These are phyloP conservation scores for Lachancea sp. DNA, from an alignment of 805 yeast species.

Conservation along the genomic window DNA sequence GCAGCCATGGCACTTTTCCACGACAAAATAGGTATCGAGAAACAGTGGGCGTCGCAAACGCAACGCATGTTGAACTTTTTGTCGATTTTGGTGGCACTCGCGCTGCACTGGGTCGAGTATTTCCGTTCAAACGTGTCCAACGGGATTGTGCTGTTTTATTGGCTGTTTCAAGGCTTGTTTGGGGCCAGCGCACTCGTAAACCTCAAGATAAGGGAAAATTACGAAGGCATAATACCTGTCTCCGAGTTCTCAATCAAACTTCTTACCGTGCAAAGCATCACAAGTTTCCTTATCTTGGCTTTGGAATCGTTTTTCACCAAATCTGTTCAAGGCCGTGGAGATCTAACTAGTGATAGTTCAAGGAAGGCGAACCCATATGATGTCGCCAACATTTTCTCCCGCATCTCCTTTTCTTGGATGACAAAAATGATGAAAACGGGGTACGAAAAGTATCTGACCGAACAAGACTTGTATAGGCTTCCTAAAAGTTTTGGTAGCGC, in stretches of 20 bases:
- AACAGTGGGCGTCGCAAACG: conserved; percentile 14
- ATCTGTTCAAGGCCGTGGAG: conserved; percentile 39
- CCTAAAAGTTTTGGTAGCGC: conserved; percentile 61
- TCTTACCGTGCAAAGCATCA: conserved; percentile 30
- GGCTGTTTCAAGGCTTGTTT: conserved; percentile 54
- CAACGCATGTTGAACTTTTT: conserved; percentile 29
- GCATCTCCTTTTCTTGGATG: conserved; percentile 88
- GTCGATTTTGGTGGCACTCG: conserved; percentile 44
- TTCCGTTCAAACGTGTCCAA: conserved; percentile 58
- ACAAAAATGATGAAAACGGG: conserved; percentile 76
- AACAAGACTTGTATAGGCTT: conserved; percentile 69
- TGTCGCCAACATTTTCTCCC: conserved; percentile 58
- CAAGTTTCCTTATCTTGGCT: conserved; percentile 29
- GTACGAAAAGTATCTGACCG: conserved; percentile 46
- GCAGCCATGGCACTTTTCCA: conserved; percentile 16
- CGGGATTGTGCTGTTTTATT: conserved; percentile 64
- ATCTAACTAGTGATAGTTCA: conserved; percentile 25
- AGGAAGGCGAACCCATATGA: conserved; percentile 35
- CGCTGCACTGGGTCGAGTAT: conserved; percentile 66
- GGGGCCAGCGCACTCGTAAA: conserved; percentile 41
- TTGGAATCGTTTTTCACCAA: conserved; percentile 38
- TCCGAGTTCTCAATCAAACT: conserved; percentile 26
- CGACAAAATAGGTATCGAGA: conserved; percentile 17
- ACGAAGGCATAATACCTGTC: conserved; percentile 25
- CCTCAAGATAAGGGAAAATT: conserved; percentile 31